phyloP scores from a whole-genome alignment of 192 early-diverging fungal species.

The Martensiomyces pterosporus region DNA sequence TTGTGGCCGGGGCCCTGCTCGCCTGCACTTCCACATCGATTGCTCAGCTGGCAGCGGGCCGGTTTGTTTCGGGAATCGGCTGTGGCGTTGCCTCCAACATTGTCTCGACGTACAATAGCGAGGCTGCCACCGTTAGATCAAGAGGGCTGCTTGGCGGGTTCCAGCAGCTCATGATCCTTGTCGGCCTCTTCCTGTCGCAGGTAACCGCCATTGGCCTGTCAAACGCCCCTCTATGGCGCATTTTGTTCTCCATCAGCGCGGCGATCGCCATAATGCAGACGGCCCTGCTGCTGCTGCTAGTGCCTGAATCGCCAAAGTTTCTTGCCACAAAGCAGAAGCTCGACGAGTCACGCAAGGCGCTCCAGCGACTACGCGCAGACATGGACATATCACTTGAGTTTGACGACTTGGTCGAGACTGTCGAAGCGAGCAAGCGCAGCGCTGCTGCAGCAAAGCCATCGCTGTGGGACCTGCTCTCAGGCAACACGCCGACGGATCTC shows the following conservation, averaged over 20 bases:
- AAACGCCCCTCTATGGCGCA: constrained; percentile 64
- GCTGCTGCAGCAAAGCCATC: constrained; percentile 28
- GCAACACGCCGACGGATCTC: constrained; percentile 48
- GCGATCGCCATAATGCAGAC: constrained; percentile 61
- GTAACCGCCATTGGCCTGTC: constrained; percentile 61
- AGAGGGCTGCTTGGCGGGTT: constrained; percentile 74
- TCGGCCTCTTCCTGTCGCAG: constrained; percentile 76
- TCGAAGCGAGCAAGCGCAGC: constrained; percentile 9
- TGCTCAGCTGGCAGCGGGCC: constrained; percentile 55
- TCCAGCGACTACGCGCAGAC: constrained; percentile 53
- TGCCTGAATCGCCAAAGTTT: constrained; percentile 74
- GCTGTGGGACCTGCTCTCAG: constrained; percentile 41
- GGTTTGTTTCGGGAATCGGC: constrained; percentile 73
- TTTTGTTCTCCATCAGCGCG: constrained; percentile 60
- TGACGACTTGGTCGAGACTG: constrained; percentile 53
- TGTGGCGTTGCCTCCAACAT: constrained; percentile 71
- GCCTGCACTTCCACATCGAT: constrained; percentile 57
- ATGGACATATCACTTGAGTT: constrained; percentile 56
- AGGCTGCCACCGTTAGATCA: constrained; percentile 62
- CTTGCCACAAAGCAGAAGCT: constrained; percentile 56
- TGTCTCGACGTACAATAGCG: constrained; percentile 77
- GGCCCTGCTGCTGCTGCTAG: constrained; percentile 63
- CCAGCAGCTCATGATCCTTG: constrained; percentile 81
- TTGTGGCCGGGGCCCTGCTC: constrained; percentile 58
- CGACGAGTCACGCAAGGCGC: constrained; percentile 50